phyloP scores from a whole-genome alignment of 129 eudicot species.

The Cynara cardunculus region DNA sequence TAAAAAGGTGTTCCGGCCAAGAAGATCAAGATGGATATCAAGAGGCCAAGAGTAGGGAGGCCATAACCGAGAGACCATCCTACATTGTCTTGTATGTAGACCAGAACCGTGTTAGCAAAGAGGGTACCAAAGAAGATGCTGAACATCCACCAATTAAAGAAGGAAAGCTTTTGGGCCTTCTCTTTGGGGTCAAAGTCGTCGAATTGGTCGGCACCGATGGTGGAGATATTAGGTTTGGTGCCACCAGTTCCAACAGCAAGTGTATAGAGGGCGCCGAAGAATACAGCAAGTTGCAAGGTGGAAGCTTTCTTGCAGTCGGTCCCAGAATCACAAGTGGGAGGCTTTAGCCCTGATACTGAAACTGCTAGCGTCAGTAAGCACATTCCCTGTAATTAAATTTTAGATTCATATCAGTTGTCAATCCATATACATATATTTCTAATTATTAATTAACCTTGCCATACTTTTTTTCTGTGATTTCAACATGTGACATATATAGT shows the following conservation, averaged over 20 bases:
- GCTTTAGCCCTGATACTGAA: slow-evolving; percentile 48
- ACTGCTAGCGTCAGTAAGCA: slow-evolving; percentile 47
- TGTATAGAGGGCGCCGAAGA: slow-evolving; percentile 45
- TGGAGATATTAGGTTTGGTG: slow-evolving; percentile 56
- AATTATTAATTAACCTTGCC: not conserved
- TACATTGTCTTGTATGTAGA: slow-evolving; percentile 57
- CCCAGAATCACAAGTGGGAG: slow-evolving; percentile 39
- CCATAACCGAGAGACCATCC: slow-evolving; percentile 59
- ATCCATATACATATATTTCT: not conserved
- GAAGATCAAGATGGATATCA: slow-evolving; percentile 37
- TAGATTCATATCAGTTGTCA: not conserved
- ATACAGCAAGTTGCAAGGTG: slow-evolving; percentile 28
- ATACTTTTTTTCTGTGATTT: too few relatives aligned
- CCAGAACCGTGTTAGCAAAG: slow-evolving; percentile 47
- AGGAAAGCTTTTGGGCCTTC: slow-evolving; percentile 45
- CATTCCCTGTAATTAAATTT: slow-evolving; percentile 46
- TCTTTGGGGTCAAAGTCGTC: slow-evolving; percentile 56
- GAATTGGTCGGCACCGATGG: slow-evolving; percentile 63
- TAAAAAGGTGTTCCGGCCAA: slow-evolving; percentile 63
- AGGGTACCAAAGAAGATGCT: slow-evolving; percentile 46
- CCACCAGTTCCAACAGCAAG: slow-evolving; percentile 55
- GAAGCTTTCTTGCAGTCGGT: slow-evolving; percentile 39
- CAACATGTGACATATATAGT: too few relatives aligned
- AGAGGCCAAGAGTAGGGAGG: slow-evolving; percentile 51
- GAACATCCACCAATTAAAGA: slow-evolving; percentile 73